Conservation (phyloP, 176 grass and related monocot species). For the Olyra latifolia region DNA sequence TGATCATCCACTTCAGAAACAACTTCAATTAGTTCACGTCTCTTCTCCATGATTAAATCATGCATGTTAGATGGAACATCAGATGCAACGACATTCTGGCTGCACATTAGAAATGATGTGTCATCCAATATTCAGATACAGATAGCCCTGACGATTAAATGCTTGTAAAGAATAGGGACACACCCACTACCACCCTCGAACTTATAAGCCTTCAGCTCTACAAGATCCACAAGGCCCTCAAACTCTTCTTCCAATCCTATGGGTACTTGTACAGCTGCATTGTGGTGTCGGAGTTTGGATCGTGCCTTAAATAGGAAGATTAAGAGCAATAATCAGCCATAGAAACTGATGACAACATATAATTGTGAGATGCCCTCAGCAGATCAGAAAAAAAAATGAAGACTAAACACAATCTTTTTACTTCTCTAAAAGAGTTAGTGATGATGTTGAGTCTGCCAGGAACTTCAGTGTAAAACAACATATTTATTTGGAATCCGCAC, state of each 20-base stretch:
- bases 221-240: constrained; percentile 92
- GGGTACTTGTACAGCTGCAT: constrained; percentile 90
- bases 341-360: constrained; percentile 22
- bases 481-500: neutral
- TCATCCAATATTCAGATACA: constrained; percentile 22
- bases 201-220: constrained; percentile 83
- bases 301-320: constrained; percentile 63
- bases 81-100: constrained; percentile 66
- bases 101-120: constrained; percentile 42
- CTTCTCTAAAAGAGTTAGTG: too few species aligned
- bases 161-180: constrained; percentile 28
- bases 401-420: neutral
- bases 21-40: constrained; percentile 91
- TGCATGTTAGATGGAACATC: constrained; percentile 80
- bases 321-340: constrained; percentile 28
- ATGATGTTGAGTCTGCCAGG: too few species aligned
- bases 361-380: neutral
- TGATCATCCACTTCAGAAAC: constrained; percentile 99
- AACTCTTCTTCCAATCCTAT: constrained; percentile 99
- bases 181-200: constrained; percentile 92
- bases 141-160: constrained; percentile 20
- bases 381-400: neutral
- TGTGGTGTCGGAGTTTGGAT: constrained; percentile 90
- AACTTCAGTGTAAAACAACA: neutral
- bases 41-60: constrained; percentile 67